A percentile compares a stretch with the other conserved stretches of the same genome.
Conservation (phyloP, 1,139 yeast genomes). For the Geotrichum candidum region DNA sequence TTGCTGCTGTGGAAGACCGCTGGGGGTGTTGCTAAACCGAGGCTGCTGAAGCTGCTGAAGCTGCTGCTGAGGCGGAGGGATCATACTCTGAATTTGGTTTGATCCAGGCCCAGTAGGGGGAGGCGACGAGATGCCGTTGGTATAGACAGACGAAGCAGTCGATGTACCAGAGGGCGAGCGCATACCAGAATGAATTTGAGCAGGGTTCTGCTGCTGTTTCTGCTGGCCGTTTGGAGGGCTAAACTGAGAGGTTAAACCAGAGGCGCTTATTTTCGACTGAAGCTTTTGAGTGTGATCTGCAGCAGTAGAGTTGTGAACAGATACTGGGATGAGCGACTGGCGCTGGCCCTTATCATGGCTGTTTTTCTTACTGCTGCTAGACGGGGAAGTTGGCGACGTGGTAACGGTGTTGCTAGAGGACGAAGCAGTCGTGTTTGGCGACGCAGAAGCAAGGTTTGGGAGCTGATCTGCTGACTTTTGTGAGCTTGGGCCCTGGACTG, state of each 20-base stretch:
- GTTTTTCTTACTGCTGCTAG: neutral
- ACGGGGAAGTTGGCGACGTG: constrained; percentile 5
- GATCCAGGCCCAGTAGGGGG: neutral
- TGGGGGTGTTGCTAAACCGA: neutral
- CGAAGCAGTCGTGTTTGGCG: neutral
- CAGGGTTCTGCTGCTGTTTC: neutral
- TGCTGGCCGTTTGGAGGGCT: neutral
- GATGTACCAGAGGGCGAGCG: constrained; percentile 7
- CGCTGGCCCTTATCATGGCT: constrained; percentile 2
- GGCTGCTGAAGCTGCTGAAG: neutral
- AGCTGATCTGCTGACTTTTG: constrained; percentile 12
- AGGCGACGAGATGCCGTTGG: constrained; percentile 14
- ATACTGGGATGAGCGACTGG: neutral
- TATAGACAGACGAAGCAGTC: constrained; percentile 7
- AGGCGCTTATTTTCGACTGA: constrained; percentile 2
- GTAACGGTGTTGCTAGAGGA: neutral
- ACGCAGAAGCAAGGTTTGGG: constrained; percentile 14
- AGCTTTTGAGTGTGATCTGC: neutral
- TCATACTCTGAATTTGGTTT: neutral
- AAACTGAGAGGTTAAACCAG: neutral
- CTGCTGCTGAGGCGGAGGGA: neutral
- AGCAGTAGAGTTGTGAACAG: neutral
- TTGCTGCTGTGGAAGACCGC: constrained; percentile 14
- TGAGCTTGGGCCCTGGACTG: constrained; percentile 18
- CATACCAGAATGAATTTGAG: neutral